phyloP scores from a whole-genome alignment of 2,329 filamentous ascomycete species.

The Cladosporium sp. region DNA sequence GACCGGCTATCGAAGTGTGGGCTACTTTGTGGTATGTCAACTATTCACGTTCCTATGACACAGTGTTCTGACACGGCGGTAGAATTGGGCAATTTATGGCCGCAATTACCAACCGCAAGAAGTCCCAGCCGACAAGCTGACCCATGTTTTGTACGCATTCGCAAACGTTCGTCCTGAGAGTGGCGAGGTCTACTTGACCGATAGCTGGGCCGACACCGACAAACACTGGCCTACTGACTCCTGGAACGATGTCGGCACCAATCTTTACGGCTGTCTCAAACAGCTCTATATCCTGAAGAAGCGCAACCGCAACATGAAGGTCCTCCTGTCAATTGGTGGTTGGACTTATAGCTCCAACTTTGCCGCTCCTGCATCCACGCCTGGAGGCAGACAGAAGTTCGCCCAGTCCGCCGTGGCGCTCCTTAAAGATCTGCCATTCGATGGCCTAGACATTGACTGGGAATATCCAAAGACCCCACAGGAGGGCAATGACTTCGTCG shows the following conservation, averaged over 20 bases:
- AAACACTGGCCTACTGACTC: conserved; percentile 67
- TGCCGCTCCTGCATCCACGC: conserved; percentile 58
- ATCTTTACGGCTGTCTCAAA: conserved; percentile 72
- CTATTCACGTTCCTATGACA: no score
- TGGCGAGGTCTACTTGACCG: conserved; percentile 70
- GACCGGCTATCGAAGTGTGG: conserved; percentile 5
- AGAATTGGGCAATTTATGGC: conserved; percentile 59
- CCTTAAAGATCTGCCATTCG: conserved; percentile 73
- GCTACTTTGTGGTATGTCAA: conserved; percentile 9
- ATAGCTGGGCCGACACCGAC: conserved; percentile 62
- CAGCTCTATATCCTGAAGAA: conserved; percentile 73
- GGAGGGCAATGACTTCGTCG: conserved; percentile 37
- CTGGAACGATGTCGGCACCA: conserved; percentile 58
- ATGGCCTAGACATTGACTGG: conserved; percentile 46
- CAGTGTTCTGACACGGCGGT: conserved; percentile 63
- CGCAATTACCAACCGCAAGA: conserved; percentile 78
- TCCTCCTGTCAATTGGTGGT: conserved; percentile 77
- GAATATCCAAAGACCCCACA: conserved; percentile 39
- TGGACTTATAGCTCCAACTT: conserved; percentile 79
- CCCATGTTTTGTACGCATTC: conserved; percentile 85
- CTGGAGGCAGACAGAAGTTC: conserved; percentile 60
- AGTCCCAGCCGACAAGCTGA: conserved; percentile 72
- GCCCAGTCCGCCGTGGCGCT: conserved; percentile 67
- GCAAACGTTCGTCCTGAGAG: conserved; percentile 74
- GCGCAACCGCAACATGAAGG: conserved; percentile 68